Evolutionary conservation across 768 basidiomycete genomes (phyloP), one percentile per base, ranked within the genome.

Genomic region (Lentinula detonsa): DNA sequence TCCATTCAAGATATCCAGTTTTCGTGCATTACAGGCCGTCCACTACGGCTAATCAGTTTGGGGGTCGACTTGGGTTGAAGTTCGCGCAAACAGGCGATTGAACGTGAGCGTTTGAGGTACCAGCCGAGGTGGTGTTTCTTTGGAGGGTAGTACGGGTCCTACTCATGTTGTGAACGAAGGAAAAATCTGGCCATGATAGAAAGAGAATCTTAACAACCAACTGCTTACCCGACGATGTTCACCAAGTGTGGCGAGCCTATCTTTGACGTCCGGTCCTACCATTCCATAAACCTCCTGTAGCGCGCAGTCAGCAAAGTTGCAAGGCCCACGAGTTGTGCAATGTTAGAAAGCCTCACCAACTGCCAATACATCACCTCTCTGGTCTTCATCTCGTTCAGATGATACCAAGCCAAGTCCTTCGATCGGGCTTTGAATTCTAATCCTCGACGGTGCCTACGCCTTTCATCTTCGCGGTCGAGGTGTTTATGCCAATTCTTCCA

Each of bases 401-500:
- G 76, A 33, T 70, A 57, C 70, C 69, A 72, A 8, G 77, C 72
- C 10, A 69, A 64, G 42, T 76, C 66, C 60, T 72, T 69, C 3
- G 75, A 68, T 43, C 64, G 65, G 23, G 64, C 64, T 61, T 67
- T 70, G 65, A 78, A 78, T 34, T 68, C 74, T 8, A 78, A 77
- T 34, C 68, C 74, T 8, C 69, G 67, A 2, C 18, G 48, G 5
- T 5, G 23, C n/a, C 21, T 69, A 51, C 68, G 67, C 58, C 65
- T 69, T 55, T 74, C 71, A 50, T 77, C 75, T 61, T 73, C 70
- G 3, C 66, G 71, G 52, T 80, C 78, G 21, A 81, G 70, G 57
- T 68, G 72, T n/a, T 69, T 68, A 61, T 79, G 79, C 78, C 78
- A 81, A 57, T 73, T 74, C 64, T 73, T 74, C 78, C 79, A 81